phyloP scores from a whole-genome alignment of 257 asterid species.

The Thymus mandschuricus region DNA sequence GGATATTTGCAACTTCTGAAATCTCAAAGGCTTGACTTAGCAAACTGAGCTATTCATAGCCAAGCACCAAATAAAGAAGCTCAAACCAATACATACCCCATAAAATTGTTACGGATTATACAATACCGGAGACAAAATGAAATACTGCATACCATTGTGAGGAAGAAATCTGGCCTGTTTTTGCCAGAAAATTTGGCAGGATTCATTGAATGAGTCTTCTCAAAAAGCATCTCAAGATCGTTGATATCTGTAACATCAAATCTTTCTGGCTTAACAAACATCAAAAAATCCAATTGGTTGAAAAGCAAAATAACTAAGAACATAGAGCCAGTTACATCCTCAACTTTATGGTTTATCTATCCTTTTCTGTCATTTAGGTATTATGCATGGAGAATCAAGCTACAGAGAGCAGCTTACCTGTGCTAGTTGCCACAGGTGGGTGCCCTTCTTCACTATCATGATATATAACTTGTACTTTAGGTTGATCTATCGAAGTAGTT shows the following conservation, averaged over 20 bases:
- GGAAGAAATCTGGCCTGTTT: slow-evolving; percentile 74
- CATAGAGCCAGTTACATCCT: slow-evolving; percentile 10
- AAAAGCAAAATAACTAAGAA: slow-evolving; percentile 22
- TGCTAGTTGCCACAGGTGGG: slow-evolving; percentile 44
- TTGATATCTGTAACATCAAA: slow-evolving; percentile 59
- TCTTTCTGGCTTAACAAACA: slow-evolving; percentile 12
- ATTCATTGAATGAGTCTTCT: slow-evolving; percentile 65
- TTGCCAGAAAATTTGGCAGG: slow-evolving; percentile 68
- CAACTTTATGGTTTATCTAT: neutral
- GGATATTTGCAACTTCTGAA: neutral
- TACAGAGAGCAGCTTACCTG: slow-evolving; percentile 43
- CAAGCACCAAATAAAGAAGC: slow-evolving; percentile 25
- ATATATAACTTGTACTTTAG: slow-evolving; percentile 64
- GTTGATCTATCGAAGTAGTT: slow-evolving; percentile 61
- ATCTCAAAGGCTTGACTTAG: slow-evolving; percentile 2
- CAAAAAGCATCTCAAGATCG: slow-evolving; percentile 64
- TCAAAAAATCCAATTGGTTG: slow-evolving; percentile 17
- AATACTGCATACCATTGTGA: slow-evolving; percentile 66
- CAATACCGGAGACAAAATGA: neutral
- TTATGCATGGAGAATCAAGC: neutral
- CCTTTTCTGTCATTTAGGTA: slow-evolving; percentile 14
- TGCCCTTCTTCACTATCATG: slow-evolving; percentile 51
- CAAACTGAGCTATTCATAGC: slow-evolving; percentile 13
- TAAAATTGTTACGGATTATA: slow-evolving; percentile 11
- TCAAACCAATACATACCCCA: slow-evolving; percentile 10